Evolutionary conservation across 352 stramenopile genomes (phyloP).

Genomic region (Phytopythium cucurbitacearum): DNA sequence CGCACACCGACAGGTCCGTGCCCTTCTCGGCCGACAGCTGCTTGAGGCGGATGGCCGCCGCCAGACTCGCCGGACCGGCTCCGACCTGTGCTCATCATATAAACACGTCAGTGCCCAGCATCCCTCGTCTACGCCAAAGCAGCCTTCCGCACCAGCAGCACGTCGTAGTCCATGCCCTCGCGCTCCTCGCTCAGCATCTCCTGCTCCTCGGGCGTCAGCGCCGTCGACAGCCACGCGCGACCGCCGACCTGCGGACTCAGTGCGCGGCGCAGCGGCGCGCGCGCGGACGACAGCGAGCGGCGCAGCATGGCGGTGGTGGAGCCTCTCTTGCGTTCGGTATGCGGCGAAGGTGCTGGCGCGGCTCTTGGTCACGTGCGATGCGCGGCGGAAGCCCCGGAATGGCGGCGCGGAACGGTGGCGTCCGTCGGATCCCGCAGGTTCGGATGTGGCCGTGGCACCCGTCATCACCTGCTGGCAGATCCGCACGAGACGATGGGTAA

Average conservation of each 20-base stretch:
- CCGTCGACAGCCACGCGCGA: constrained; percentile 32
- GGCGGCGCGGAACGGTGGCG: constrained; percentile 2
- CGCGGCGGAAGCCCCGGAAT: constrained; percentile 7
- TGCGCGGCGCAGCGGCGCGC: constrained; percentile 12
- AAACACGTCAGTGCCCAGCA: constrained; percentile 1
- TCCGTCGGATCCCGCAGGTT: constrained; percentile 1
- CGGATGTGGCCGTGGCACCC: neutral
- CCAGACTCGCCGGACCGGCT: constrained; percentile 89
- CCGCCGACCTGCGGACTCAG: constrained; percentile 7
- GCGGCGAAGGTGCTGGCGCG: neutral
- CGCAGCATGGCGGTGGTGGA: constrained; percentile 21
- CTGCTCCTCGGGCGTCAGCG: constrained; percentile 54
- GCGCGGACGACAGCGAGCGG: constrained; percentile 25
- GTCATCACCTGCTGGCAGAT: too few relatives aligned
- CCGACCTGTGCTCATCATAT: constrained; percentile 37
- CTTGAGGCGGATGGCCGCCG: constrained; percentile 97
- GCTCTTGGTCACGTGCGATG: neutral
- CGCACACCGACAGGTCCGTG: constrained; percentile 93
- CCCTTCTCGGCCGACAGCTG: constrained; percentile 93
- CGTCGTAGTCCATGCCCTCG: constrained; percentile 98
- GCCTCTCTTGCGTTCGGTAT: too few relatives aligned
- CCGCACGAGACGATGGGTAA: neutral
- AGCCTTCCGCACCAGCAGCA: constrained; percentile 90
- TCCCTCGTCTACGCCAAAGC: neutral
- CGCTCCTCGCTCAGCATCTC: constrained; percentile 71